phyloP scores from a whole-genome alignment of 305 asterid genomes.

The Rubia tinctorum region DNA sequence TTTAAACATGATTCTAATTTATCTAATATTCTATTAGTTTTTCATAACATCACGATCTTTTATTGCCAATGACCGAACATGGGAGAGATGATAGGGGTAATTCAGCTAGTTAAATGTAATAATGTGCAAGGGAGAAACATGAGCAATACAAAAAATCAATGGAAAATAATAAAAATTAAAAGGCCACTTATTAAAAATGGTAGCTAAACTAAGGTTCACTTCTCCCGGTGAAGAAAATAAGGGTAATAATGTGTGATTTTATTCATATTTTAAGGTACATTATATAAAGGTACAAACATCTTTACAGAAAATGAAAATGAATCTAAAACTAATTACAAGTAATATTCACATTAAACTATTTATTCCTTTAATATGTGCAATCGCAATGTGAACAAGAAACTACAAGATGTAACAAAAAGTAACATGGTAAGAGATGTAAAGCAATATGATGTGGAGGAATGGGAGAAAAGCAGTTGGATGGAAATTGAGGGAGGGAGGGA shows the following conservation, averaged over 20 bases:
- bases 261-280: too few relatives aligned
- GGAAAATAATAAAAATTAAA: not conserved
- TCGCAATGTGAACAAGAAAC: not conserved
- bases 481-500: not conserved
- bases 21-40: too few relatives aligned
- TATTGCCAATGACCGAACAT: slow-evolving; percentile 76
- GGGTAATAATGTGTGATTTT: too few relatives aligned
- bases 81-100: slow-evolving; percentile 17
- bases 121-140: too few relatives aligned
- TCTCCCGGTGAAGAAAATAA: not conserved
- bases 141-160: not conserved
- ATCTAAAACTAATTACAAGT: too few relatives aligned
- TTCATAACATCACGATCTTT: slow-evolving; percentile 95
- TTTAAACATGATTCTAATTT: too few relatives aligned
- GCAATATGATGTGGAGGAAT: not conserved
- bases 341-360: too few relatives aligned
- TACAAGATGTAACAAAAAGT: not conserved
- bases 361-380: too few relatives aligned
- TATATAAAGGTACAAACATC: too few relatives aligned
- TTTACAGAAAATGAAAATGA: too few relatives aligned
- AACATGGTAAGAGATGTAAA: not conserved
- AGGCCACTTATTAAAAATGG: not conserved
- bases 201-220: not conserved
- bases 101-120: not conserved
- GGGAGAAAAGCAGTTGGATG: not conserved